Percentiles rank a stretch among this genome's conserved stretches.
Evolutionary conservation across 345 rosid genomes (phyloP).

Genomic region (Bruguiera parviflora): DNA sequence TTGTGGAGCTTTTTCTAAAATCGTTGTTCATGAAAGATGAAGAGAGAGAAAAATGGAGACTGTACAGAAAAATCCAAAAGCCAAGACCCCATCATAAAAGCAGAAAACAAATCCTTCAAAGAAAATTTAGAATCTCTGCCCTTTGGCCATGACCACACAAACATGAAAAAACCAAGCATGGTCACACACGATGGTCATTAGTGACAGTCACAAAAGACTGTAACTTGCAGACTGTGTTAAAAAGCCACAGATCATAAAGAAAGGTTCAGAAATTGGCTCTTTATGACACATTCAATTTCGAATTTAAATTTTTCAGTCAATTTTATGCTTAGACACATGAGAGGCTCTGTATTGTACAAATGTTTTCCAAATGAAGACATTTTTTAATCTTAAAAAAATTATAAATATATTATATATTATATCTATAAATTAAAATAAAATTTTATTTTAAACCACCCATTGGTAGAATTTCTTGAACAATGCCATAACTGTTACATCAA

Average conservation of each 20-base stretch:
- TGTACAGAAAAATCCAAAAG: not conserved
- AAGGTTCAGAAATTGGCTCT: not conserved
- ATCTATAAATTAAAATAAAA: no score
- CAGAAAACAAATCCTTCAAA: not conserved
- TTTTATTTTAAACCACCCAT: no score
- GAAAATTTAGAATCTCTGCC: conserved; percentile 14
- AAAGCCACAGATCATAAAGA: not conserved
- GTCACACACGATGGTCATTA: not conserved
- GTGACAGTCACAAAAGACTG: conserved; percentile 9
- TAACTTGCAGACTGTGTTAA: not conserved
- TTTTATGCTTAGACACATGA: no score
- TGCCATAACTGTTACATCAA: no score
- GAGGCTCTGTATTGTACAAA: no score
- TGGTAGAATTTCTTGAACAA: no score
- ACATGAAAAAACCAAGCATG: conserved; percentile 7
- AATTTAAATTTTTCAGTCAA: no score
- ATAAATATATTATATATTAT: no score
- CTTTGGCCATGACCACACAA: not conserved
- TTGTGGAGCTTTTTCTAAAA: conserved; percentile 1
- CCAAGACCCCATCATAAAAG: not conserved
- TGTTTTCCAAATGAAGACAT: no score
- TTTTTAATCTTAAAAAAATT: no score
- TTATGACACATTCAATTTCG: no score
- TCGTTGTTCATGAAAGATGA: not conserved
- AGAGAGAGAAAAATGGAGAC: not conserved